Base-by-base conservation (phyloP, 805 yeast genomes). In the Wickerhamomyces sydowiorum region DNA sequence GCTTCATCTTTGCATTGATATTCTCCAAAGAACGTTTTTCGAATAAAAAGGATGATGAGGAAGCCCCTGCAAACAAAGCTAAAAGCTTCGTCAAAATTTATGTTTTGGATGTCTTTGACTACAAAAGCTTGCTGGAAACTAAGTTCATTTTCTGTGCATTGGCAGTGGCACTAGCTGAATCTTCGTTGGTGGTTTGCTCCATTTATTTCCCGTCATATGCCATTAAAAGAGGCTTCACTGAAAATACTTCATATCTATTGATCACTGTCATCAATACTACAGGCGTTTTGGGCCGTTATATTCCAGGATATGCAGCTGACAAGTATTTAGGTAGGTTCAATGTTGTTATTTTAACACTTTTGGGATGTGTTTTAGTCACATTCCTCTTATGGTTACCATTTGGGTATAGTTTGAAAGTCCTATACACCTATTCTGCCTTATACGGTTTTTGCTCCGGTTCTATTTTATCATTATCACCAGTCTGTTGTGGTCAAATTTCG, bases 401-500 rank as follows among this genome's bases (percentile, higher is more conserved):
- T 45, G 74, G 64, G 22, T 54, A 48, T 47, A 61, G 44, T 43
- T 44, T 46, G 6, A 61, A 48, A 25, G 69, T 53, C 14, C 56
- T 58, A 41, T 69, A 64, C 55, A 69, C 66, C 3, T 76, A 74
- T 44, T 57, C 74, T 1, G 60, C 59, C 4, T 49, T 72, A 12
- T 76, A 69, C 53, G 83, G 83, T 1, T 67, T 77, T 33, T 60
- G 70, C 35, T 66, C 78, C 12, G 73, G 80, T 7, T 70, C 81
- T 1, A 71, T 75, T 3, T 59, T 77, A 39, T 69, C 81, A 9
- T 53, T 77, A 40, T 69, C 76, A 18, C 82, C 82, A 3, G 75
- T 74, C 5, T 74, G 82, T 50, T 63, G 76, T 27, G 79, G 78
- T 1, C 77, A 75, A 40, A 73, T 78, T 25, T 73, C 80, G n/a